A percentile compares a stretch with the other conserved stretches of the same genome.
phyloP scores from a whole-genome alignment of 306 rosid species.

The Fragaria vesca region DNA sequence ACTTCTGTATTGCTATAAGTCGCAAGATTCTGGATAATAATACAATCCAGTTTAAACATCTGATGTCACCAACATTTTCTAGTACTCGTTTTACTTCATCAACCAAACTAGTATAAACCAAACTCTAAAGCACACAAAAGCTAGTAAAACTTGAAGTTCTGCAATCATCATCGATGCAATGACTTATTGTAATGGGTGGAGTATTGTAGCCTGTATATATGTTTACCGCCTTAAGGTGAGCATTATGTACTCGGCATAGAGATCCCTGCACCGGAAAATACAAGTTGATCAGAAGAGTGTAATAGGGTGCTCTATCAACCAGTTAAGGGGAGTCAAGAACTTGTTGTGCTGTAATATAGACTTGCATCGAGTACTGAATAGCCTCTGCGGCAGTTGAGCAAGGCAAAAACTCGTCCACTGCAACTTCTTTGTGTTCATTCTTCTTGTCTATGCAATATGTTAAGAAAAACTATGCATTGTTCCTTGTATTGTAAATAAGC shows the following conservation, averaged over 20 bases:
- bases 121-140: background rate
- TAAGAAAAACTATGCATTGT: conserved; percentile 20
- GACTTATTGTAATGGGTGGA: conserved; percentile 32
- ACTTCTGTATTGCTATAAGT: background rate
- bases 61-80: background rate
- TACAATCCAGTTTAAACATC: background rate
- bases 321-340: background rate
- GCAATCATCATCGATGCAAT: background rate
- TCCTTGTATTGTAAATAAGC: background rate
- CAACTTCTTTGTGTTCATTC: conserved; percentile 95
- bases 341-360: conserved; percentile 3
- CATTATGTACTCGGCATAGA: conserved; percentile 82
- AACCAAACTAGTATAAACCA: background rate
- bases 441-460: conserved; percentile 70
- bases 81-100: background rate
- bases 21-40: background rate
- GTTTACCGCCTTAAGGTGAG: conserved; percentile 71
- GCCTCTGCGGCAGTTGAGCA: conserved; percentile 60
- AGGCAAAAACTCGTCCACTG: conserved; percentile 79
- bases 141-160: background rate
- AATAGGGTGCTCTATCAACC: conserved; percentile 13
- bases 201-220: conserved; percentile 14
- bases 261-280: conserved; percentile 75
- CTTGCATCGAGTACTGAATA: conserved; percentile 80
- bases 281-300: conserved; percentile 13